Base-by-base conservation (phyloP, 2,329 filamentous ascomycete genomes). In the Calcarisporium arbuscula region DNA sequence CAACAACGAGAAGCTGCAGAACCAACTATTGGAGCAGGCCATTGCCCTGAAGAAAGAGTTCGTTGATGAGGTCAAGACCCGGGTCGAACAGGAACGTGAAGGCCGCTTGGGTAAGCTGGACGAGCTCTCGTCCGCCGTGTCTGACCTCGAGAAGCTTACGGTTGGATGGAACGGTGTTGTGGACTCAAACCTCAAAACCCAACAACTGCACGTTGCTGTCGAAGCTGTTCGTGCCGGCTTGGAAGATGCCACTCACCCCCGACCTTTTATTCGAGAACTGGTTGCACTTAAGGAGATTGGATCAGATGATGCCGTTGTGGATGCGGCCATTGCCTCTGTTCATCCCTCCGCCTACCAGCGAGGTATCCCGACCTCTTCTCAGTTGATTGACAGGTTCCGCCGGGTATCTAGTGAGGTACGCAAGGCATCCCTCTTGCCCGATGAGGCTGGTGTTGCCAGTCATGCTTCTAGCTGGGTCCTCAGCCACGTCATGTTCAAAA, bases 401-500 rank as follows among this genome's bases (percentile, higher is more conserved):
- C 84, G 88, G 32, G 92, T 98, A 12, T 86, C 92, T 3, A 68
- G 70, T 37, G 92, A 98, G 65, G 92, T 98, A 26, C 80, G 92
- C 58, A 98, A 98, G 70, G 92, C 92, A 15, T 83, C 84, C 28
- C 74, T 98, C 32, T 72, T 98, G 12, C 92, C 92, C 11, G 89
- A 94, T 45, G 84, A 95, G 52, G 92, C 92, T 0, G 92, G 92
- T 47, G 85, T 98, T 18, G 90, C 92, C 15, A 92, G 85, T 52
- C 92, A 98, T 59, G 88, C 90, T 4, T 90, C 88, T 28, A 92
- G 85, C 58, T 82, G 86, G 59, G 72, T 94, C 30, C 70, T 98
- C 50, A 94, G 86, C 70, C 94, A 95, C 66, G 73, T 96, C 34
- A 79, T 96, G 67, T 96, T 98, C 76, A 88, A 87, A 71, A 96